Base-by-base conservation (phyloP, 768 basidiomycete genomes). In the Pisolithus albus region DNA sequence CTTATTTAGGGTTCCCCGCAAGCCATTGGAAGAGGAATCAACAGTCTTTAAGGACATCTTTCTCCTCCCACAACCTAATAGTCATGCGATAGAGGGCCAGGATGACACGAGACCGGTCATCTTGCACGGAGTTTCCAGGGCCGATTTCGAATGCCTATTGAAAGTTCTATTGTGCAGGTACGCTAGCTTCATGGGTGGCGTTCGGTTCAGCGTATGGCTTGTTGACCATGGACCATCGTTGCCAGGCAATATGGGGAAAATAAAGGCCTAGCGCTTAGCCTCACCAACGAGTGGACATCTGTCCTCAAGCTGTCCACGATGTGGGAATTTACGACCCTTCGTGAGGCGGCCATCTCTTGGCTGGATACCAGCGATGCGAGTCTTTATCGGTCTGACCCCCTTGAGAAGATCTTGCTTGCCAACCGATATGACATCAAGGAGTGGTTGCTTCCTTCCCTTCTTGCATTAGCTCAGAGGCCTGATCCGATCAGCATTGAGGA, bases 11-110 rank as follows among this genome's bases (percentile, higher is more conserved):
- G 41, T 65, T 1, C 59, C 62, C 3, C 52, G 61, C 4, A 23
- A 37, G 7, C 52, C 56, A 0, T 50, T 64, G 10, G 56, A 63
- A 36, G 26, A 26, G 1, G 55, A 57, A 16, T 64, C 62, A 13
- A 47, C 34, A n/a, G n/a, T 51, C 28, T 64, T 64, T 34, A 23
- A 43, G 19, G 56, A 56, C 46, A 55, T 64, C 53, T 63, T 60
- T 44, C 24, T 50, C 30, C 52, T 62, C 16, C 63, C 63, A 30
- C 34, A 46, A 37, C 45, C 40, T 26, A n/a, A 46, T 9, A 32
- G 15, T 16, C 21, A 5, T 2, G 6, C 26, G 15, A 28, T 19
- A 26, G 64, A 65, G 32, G 61, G 64, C 3, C 24, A 2, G 18
- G 43, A 28, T 23, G 59, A 63, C 11, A 49, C 41, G 16, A 49